These are phyloP conservation scores for Periglandula ipomoeae DNA, from an alignment of 2,329 filamentous ascomycete genomes.

Conservation along the genomic window DNA sequence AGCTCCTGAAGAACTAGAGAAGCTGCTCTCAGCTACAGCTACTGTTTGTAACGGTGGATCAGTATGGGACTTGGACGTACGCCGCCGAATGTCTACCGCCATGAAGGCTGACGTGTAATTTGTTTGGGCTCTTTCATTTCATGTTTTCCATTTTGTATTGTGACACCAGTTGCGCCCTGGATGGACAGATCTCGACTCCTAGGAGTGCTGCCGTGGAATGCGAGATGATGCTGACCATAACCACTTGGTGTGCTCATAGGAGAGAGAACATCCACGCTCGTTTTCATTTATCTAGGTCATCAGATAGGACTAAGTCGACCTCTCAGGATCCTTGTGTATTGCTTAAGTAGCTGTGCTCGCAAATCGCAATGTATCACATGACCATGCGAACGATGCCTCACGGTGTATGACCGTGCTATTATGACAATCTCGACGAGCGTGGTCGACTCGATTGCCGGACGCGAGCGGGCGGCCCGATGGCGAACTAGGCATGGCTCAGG, in stretches of 20 bases:
- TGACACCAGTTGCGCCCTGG: background rate
- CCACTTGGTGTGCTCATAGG: background rate
- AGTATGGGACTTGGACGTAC: background rate
- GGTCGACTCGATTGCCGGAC: background rate
- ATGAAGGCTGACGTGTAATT: conserved; percentile 6
- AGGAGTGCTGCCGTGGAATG: background rate
- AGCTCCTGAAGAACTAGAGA: conserved; percentile 27
- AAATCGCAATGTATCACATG: background rate
- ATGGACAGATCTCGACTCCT: background rate
- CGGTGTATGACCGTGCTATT: too few relatives aligned
- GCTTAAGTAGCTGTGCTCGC: too few relatives aligned
- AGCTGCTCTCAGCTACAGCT: too few relatives aligned
- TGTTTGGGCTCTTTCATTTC: background rate
- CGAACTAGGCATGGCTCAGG: background rate
- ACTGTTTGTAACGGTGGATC: background rate
- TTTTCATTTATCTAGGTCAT: conserved; percentile 7
- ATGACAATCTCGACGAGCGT: background rate
- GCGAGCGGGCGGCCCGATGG: conserved; percentile 1
- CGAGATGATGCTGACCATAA: background rate
- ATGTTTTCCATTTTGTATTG: background rate
- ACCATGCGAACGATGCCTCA: too few relatives aligned
- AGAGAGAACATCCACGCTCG: background rate
- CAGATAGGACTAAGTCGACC: conserved; percentile 9
- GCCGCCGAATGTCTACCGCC: conserved; percentile 8
- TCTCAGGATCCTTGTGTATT: background rate